phyloP scores from a whole-genome alignment of 805 yeast genomes.

The Kodamaea nitidulidarum region DNA sequence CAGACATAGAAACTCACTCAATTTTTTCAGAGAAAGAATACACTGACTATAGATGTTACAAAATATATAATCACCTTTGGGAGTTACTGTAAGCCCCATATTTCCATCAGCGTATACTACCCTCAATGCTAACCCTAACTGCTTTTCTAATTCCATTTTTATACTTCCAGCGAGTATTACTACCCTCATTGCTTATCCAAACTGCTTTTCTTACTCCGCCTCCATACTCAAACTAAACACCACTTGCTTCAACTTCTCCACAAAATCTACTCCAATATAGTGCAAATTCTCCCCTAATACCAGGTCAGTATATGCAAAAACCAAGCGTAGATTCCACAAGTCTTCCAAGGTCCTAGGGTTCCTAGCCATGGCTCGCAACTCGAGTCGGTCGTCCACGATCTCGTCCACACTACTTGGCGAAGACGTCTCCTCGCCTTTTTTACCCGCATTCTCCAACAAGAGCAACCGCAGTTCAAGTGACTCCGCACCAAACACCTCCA shows the following conservation, averaged over 20 bases:
- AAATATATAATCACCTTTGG: too few species aligned
- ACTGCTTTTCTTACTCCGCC: neutral
- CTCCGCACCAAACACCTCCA: conserved; percentile 22
- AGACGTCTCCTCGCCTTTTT: neutral
- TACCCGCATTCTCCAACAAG: conserved; percentile 19
- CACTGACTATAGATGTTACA: too few species aligned
- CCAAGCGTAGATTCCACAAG: conserved; percentile 57
- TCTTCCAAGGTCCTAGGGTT: conserved; percentile 47
- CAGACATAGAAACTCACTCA: too few species aligned
- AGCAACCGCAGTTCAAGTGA: conserved; percentile 30
- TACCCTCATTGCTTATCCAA: too few species aligned
- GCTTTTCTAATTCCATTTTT: too few species aligned
- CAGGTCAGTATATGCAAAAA: conserved; percentile 58
- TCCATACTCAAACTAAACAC: conserved; percentile 27
- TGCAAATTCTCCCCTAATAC: conserved; percentile 33
- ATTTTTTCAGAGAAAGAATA: too few species aligned
- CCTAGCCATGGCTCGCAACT: conserved; percentile 41
- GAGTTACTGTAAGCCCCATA: too few species aligned
- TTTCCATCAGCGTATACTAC: too few species aligned
- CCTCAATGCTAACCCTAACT: too few species aligned
- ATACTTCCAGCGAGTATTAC: too few species aligned
- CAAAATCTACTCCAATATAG: conserved; percentile 46
- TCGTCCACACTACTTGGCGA: conserved; percentile 2
- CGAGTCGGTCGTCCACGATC: conserved; percentile 52
- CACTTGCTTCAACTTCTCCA: conserved; percentile 48